A percentile compares a stretch with the other conserved stretches of the same genome.
Evolutionary conservation across 805 yeast species (phyloP).

Genomic region (Yamadazyma phyllophila): DNA sequence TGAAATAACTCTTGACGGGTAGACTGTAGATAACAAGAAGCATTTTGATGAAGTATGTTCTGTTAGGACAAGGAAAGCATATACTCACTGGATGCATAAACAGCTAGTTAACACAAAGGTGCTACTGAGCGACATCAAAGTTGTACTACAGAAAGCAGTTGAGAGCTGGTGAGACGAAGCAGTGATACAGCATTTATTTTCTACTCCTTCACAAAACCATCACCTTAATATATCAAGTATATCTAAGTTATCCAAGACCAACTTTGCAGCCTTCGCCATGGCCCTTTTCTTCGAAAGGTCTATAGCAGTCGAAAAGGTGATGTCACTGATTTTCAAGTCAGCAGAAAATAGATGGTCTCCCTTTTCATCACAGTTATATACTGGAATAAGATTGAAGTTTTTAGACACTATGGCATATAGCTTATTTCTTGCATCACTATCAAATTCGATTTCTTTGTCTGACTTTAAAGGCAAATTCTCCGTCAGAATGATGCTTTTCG

Average conservation of each 20-base stretch:
- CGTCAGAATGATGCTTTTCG: background rate
- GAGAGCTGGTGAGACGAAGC: no score
- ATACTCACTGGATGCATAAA: no score
- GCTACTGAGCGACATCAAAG: no score
- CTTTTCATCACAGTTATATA: constrained; percentile 25
- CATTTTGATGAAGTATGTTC: no score
- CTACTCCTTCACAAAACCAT: no score
- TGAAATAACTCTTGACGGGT: no score
- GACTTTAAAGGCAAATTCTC: constrained; percentile 26
- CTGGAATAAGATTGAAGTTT: constrained; percentile 33
- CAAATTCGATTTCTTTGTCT: constrained; percentile 20
- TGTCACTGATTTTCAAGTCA: constrained; percentile 29
- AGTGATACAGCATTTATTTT: no score
- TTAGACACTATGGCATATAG: constrained; percentile 39
- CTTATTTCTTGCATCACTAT: constrained; percentile 38
- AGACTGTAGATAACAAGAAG: no score
- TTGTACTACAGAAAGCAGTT: no score
- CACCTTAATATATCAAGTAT: background rate
- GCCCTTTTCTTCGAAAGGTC: constrained; percentile 41
- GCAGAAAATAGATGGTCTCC: constrained; percentile 24
- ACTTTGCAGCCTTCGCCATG: constrained; percentile 40
- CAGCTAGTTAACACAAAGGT: no score
- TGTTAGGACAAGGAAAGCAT: no score
- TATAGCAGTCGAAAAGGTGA: constrained; percentile 28
- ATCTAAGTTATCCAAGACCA: constrained; percentile 23